phyloP scores from a whole-genome alignment of 2,329 filamentous ascomycete genomes.

The Colletotrichum tropicicola region DNA sequence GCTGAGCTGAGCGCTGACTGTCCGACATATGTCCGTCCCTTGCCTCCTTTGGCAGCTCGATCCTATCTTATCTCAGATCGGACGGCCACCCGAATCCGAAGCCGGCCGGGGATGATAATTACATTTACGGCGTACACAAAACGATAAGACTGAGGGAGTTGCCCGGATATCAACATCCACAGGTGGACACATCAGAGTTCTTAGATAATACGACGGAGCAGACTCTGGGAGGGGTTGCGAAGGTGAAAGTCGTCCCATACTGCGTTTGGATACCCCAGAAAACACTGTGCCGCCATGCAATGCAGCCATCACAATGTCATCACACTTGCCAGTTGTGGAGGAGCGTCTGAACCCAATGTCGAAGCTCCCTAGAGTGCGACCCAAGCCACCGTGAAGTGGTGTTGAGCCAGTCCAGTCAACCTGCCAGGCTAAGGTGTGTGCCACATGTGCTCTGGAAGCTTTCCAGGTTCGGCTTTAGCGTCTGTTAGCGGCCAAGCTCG shows the following conservation, averaged over 20 bases:
- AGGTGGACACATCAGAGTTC: not conserved
- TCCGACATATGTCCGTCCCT: slow-evolving; percentile 30
- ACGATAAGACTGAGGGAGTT: not conserved
- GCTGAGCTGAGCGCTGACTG: not conserved
- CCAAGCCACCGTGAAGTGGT: not conserved
- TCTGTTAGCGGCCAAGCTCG: not conserved
- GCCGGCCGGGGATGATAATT: not conserved
- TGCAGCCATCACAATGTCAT: slow-evolving; percentile 19
- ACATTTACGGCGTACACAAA: not conserved
- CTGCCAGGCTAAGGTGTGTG: not conserved
- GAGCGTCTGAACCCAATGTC: not conserved
- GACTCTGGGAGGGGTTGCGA: not conserved
- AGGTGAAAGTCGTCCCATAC: not conserved
- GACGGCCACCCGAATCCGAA: not conserved
- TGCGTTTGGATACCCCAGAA: not conserved
- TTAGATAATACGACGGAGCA: not conserved
- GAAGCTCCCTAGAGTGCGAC: not conserved
- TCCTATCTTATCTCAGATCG: slow-evolving; percentile 23
- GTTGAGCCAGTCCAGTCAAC: not conserved
- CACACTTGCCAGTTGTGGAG: slow-evolving; percentile 1
- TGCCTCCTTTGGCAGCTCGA: slow-evolving; percentile 10
- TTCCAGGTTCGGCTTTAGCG: not conserved
- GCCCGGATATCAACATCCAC: not conserved
- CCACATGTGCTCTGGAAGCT: not conserved
- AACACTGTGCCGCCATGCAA: not conserved